Conservation (phyloP, 2,329 filamentous ascomycete genomes). For the Helicocarpus griseus region DNA sequence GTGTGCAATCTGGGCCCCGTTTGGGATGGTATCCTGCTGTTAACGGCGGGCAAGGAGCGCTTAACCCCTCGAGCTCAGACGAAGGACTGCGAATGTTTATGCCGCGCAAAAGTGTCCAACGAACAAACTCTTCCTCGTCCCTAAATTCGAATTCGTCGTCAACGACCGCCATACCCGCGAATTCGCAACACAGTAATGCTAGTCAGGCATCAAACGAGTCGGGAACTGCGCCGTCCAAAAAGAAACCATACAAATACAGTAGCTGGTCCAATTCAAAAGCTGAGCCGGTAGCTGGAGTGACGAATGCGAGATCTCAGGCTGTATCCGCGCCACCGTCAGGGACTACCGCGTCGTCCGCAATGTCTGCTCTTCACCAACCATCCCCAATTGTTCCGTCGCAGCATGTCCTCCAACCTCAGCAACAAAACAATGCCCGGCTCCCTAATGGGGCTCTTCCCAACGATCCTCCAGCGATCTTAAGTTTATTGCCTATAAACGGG, state of each 20-base stretch:
- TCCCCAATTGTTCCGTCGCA: constrained; percentile 58
- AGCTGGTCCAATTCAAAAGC: constrained; percentile 59
- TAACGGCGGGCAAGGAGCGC: constrained; percentile 50
- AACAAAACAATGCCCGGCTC: constrained; percentile 47
- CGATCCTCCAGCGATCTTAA: constrained; percentile 67
- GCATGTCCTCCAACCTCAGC: constrained; percentile 54
- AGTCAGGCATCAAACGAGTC: constrained; percentile 27
- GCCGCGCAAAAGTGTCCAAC: constrained; percentile 76
- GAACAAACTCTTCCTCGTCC: constrained; percentile 85
- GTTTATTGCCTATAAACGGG: constrained; percentile 81
- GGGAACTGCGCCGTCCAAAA: constrained; percentile 34
- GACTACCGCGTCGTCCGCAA: constrained; percentile 50
- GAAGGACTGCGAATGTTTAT: constrained; percentile 81
- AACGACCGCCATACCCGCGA: constrained; percentile 33
- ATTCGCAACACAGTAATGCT: constrained; percentile 27
- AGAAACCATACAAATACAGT: constrained; percentile 41
- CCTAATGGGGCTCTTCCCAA: constrained; percentile 31
- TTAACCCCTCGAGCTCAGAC: constrained; percentile 68
- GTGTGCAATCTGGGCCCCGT: constrained; percentile 51
- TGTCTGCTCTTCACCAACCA: constrained; percentile 54
- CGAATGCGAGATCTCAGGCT: constrained; percentile 52
- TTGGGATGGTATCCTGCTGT: constrained; percentile 50
- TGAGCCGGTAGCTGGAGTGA: constrained; percentile 54
- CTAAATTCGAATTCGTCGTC: constrained; percentile 55
- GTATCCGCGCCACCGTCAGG: constrained; percentile 50